phyloP scores from a whole-genome alignment of 345 rosid species.

The Viola odorata region DNA sequence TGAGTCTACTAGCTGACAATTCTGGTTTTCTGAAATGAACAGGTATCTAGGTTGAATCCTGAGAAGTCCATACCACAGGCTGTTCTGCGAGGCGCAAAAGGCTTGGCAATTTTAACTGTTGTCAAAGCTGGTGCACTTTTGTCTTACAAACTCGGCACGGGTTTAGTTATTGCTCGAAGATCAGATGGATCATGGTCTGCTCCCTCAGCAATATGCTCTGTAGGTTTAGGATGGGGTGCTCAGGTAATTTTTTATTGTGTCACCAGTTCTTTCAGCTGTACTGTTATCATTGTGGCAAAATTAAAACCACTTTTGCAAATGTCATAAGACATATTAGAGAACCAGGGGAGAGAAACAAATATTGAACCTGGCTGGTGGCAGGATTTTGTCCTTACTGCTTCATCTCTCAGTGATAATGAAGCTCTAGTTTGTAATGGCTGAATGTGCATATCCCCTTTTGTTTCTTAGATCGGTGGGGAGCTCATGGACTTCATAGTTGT shows the following conservation, averaged over 20 bases:
- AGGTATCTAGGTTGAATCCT: slow-evolving; percentile 76
- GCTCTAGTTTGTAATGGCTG: background rate
- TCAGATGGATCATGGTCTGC: slow-evolving; percentile 97
- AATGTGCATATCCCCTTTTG: background rate
- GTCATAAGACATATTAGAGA: too few species aligned
- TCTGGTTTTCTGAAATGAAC: slow-evolving; percentile 14
- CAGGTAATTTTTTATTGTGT: slow-evolving; percentile 46
- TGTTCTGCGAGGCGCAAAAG: slow-evolving; percentile 71
- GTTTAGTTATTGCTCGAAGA: slow-evolving; percentile 77
- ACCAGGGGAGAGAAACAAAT: too few species aligned
- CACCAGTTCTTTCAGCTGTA: too few species aligned
- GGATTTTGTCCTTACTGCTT: background rate
- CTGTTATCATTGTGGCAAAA: too few species aligned
- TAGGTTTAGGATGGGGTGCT: slow-evolving; percentile 98
- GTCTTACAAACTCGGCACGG: slow-evolving; percentile 83
- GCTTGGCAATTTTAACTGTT: slow-evolving; percentile 87
- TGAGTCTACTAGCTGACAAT: background rate
- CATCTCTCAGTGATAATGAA: background rate
- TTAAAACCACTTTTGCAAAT: too few species aligned
- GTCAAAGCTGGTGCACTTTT: slow-evolving; percentile 83
- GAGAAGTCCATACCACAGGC: slow-evolving; percentile 84
- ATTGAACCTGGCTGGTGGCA: background rate
- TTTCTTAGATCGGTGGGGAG: slow-evolving; percentile 81
- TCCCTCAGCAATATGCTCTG: slow-evolving; percentile 78
- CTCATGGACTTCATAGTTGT: slow-evolving; percentile 90